Base-by-base conservation (phyloP, 2,329 filamentous ascomycete genomes). In the Akanthomyces muscarius region DNA sequence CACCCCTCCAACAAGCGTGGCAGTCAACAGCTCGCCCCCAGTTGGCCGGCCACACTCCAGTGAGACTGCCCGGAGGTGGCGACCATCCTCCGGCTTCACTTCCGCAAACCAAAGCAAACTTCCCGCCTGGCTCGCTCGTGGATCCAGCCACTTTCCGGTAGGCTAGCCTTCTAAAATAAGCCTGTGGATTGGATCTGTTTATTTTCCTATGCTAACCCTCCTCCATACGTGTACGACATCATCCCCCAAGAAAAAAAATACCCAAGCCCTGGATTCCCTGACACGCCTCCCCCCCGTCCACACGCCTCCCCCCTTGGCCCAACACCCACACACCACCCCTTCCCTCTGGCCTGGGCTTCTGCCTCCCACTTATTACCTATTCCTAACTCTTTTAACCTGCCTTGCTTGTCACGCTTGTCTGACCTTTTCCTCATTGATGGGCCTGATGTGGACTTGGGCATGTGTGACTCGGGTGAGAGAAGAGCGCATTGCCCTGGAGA, bases 381-480 rank as follows among this genome's bases (percentile, higher is more conserved):
- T 54, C 10, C 30, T 53, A 23, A 36, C 41, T 47, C 28, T 50
- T 23, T 44, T 36, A 7, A 30, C 52, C 51, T 55, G 51, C 21
- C 51, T 50, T 62, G 60, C 50, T 48, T 54, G 59, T 55, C 51
- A 42, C 55, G 60, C 50, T 48, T 54, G 59, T 55, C 59, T 62
- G 50, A 55, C 59, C 59, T 30, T 53, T 62, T 56, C 45, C 60
- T 62, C 51, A 44, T 62, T 23, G 38, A 54, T 55, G 60, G 58
- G 58, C 38, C 60, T 50, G 60, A 38, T 54, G 48, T 61, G 59
- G 59, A 41, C 23, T 30, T 62, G 41, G 33, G 53, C 60, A 55
- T 62, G 51, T 62, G 60, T 61, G 58, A 61, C 58, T 61, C 58
- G 58, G 58, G 47, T 53, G 48, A 61, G 48, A 52, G 38, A 45